phyloP scores from a whole-genome alignment of 371 early-diverging fungal genomes.

The Mortierella sp. region DNA sequence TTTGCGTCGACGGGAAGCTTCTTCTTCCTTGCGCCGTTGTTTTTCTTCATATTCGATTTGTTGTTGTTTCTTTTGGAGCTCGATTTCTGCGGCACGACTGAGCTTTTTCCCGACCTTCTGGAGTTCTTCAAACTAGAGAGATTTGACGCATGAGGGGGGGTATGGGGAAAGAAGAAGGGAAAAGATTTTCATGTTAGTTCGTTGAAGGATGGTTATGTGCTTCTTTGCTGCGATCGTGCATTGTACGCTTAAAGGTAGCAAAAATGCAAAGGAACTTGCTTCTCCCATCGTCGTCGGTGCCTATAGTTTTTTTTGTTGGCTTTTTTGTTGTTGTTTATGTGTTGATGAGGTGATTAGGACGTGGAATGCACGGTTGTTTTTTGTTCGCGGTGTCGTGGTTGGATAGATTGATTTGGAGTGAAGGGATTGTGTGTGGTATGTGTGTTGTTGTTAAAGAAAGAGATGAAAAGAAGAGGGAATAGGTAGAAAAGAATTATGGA shows the following conservation, averaged over 20 bases:
- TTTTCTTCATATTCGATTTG: slow-evolving; percentile 39
- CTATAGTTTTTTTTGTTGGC: slow-evolving; percentile 5
- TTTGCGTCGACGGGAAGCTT: slow-evolving; percentile 31
- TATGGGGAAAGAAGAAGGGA: not conserved
- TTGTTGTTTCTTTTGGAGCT: slow-evolving; percentile 49
- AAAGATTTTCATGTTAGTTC: not conserved
- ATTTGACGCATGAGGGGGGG: not conserved
- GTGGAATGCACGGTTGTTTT: slow-evolving; percentile 12
- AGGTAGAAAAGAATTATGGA: not conserved
- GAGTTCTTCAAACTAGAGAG: slow-evolving; percentile 50
- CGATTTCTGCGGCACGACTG: slow-evolving; percentile 41
- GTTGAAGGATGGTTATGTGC: not conserved
- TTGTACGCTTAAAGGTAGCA: not conserved
- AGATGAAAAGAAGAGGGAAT: not conserved
- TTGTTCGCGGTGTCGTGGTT: not conserved
- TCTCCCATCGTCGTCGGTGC: not conserved
- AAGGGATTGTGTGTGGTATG: not conserved
- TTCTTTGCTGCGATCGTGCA: not conserved
- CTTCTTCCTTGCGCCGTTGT: slow-evolving; percentile 49
- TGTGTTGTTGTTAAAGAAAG: not conserved
- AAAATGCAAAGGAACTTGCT: not conserved
- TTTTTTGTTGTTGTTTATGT: not conserved
- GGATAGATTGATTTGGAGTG: not conserved
- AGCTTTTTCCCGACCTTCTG: slow-evolving; percentile 47
- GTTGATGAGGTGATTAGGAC: not conserved